A percentile compares a stretch with the other conserved stretches of the same genome.
Evolutionary conservation across 176 grass and related monocot genomes (phyloP).

Genomic region (Avena atlantica): DNA sequence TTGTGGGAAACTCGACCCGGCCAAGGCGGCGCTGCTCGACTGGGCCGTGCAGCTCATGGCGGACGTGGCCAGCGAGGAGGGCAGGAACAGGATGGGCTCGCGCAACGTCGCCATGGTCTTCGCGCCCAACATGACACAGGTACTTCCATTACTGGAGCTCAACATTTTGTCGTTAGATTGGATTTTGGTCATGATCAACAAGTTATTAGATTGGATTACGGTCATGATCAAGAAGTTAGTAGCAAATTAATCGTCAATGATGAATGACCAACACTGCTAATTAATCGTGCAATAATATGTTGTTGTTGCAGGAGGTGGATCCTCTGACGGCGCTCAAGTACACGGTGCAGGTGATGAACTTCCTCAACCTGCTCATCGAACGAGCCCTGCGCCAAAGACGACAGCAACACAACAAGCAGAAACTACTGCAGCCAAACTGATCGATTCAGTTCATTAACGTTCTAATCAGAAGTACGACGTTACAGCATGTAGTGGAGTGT

Average conservation of each 20-base stretch:
- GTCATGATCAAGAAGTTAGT: no score
- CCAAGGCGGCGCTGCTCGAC: constrained; percentile 76
- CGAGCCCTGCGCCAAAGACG: constrained; percentile 42
- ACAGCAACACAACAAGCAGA: constrained; percentile 25
- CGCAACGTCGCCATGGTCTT: constrained; percentile 94
- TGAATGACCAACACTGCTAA: background rate
- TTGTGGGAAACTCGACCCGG: constrained; percentile 38
- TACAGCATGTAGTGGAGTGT: background rate
- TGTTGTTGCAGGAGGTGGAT: constrained; percentile 53
- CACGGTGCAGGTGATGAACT: constrained; percentile 92
- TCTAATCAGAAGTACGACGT: background rate
- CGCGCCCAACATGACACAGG: constrained; percentile 96
- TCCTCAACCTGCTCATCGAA: constrained; percentile 86
- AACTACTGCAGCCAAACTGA: background rate
- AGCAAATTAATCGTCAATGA: no score
- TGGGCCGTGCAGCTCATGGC: constrained; percentile 94
- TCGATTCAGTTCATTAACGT: background rate
- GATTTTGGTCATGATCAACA: no score
- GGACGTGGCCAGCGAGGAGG: constrained; percentile 75
- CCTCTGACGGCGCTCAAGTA: constrained; percentile 82
- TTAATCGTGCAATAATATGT: background rate
- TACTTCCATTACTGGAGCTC: background rate
- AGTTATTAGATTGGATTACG: background rate
- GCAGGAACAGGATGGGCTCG: constrained; percentile 79
- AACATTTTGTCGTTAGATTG: no score